Conservation (phyloP, 257 asterid genomes). For the Buddleja alternifolia region DNA sequence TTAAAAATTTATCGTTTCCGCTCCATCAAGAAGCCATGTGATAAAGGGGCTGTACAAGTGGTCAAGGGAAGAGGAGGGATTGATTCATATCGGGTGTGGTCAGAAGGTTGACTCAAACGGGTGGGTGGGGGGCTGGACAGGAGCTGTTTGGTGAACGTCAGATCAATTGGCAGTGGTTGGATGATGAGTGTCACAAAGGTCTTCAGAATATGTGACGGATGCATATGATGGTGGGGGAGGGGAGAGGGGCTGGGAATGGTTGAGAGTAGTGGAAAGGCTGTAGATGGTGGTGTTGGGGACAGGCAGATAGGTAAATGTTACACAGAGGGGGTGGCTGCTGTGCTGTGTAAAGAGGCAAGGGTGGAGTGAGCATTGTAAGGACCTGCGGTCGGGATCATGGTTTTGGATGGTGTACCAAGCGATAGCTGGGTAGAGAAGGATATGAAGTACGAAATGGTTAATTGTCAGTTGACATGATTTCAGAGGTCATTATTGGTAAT, state of each 20-base stretch:
- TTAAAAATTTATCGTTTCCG: too few species aligned
- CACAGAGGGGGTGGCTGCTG: not conserved
- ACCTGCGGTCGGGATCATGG: too few species aligned
- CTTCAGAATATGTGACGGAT: constrained; percentile 1
- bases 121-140: not conserved
- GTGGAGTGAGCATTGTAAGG: too few species aligned
- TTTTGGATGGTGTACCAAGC: too few species aligned
- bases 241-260: not conserved
- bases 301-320: not conserved
- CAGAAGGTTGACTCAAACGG: not conserved
- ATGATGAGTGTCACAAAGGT: not conserved
- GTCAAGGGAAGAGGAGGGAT: not conserved
- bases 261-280: not conserved
- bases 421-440: too few species aligned
- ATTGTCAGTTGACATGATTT: too few species aligned
- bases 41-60: not conserved
- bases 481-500: too few species aligned
- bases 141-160: not conserved
- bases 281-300: not conserved
- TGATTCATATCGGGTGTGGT: not conserved
- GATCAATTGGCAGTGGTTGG: not conserved
- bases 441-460: too few species aligned
- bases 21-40: too few species aligned
- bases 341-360: too few species aligned
- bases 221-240: not conserved